phyloP scores from a whole-genome alignment of 2,329 filamentous ascomycete genomes.

The Pseudocercospora pini-densiflorae region DNA sequence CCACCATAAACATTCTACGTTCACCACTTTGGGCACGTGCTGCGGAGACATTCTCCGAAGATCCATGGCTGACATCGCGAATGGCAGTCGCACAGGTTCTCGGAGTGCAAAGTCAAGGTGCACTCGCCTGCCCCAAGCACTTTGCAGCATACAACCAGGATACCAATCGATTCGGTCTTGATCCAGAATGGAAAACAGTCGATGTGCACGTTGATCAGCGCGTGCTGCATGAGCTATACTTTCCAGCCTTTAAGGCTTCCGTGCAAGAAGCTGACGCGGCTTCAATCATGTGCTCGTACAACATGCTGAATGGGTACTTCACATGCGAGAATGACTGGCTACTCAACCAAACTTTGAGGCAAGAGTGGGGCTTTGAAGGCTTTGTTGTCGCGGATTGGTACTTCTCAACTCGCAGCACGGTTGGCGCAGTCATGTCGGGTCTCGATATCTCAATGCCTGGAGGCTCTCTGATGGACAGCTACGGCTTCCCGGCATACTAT shows the following conservation, averaged over 20 bases:
- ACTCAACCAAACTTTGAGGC: slow-evolving; percentile 78
- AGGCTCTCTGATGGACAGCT: slow-evolving; percentile 10
- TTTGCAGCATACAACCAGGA: slow-evolving; percentile 19
- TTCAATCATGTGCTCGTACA: slow-evolving; percentile 79
- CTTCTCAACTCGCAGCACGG: slow-evolving; percentile 16
- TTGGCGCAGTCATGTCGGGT: slow-evolving; percentile 11
- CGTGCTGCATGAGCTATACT: slow-evolving; percentile 71
- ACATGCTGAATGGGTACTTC: slow-evolving; percentile 48
- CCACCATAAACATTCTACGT: slow-evolving; percentile 16
- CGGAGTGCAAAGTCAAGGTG: slow-evolving; percentile 14
- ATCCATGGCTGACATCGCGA: slow-evolving; percentile 10
- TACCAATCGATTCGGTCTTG: slow-evolving; percentile 14
- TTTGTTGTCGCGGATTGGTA: slow-evolving; percentile 18
- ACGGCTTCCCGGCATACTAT: slow-evolving; percentile 16
- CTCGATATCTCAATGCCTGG: slow-evolving; percentile 18
- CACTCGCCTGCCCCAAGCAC: slow-evolving; percentile 12
- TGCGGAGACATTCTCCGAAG: slow-evolving; percentile 14
- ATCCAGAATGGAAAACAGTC: slow-evolving; percentile 15
- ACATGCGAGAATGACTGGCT: slow-evolving; percentile 73
- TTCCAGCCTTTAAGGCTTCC: slow-evolving; percentile 70
- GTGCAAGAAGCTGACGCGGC: slow-evolving; percentile 68
- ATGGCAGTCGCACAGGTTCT: slow-evolving; percentile 3
- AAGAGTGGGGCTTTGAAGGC: slow-evolving; percentile 83
- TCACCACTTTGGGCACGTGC: slow-evolving; percentile 13
- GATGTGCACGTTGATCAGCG: slow-evolving; percentile 11